phyloP scores from a whole-genome alignment of 495 filamentous ascomycete genomes.

The Glonium stellatum region DNA sequence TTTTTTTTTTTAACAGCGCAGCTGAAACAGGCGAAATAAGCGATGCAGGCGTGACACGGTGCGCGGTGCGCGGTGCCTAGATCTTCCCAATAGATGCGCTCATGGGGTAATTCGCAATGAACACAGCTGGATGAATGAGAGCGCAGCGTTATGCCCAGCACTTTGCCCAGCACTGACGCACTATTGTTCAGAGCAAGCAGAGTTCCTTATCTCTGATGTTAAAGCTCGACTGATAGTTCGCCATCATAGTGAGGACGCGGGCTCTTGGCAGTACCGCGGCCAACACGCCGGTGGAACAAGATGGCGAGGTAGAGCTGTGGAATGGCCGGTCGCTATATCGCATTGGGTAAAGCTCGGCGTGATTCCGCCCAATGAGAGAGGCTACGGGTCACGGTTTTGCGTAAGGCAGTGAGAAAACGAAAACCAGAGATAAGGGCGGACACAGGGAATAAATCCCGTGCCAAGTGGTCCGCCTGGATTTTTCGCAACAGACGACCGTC shows the following conservation, averaged over 20 bases:
- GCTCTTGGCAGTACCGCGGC: neutral
- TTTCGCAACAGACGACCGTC: neutral
- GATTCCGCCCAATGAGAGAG: neutral
- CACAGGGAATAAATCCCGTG: constrained; percentile 3
- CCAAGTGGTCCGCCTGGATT: neutral
- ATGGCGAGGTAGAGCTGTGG: neutral
- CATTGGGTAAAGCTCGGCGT: neutral
- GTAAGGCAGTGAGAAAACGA: constrained; percentile 8
- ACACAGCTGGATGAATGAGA: neutral
- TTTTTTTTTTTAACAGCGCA: too few species aligned
- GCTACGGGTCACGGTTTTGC: neutral
- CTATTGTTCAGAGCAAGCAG: neutral
- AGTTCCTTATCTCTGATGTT: neutral
- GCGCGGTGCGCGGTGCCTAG: neutral
- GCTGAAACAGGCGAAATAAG: neutral
- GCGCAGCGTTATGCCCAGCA: neutral
- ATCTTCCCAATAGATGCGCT: neutral
- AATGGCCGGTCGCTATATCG: neutral
- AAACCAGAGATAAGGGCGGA: constrained; percentile 7
- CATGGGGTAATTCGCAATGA: neutral
- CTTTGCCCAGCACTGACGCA: neutral
- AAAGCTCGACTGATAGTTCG: too few species aligned
- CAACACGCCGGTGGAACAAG: neutral
- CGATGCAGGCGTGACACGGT: neutral
- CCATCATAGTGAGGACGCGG: neutral